A percentile compares a stretch with the other conserved stretches of the same genome.
phyloP scores from a whole-genome alignment of 2,329 filamentous ascomycete species.

The Mollisia scopiformis region DNA sequence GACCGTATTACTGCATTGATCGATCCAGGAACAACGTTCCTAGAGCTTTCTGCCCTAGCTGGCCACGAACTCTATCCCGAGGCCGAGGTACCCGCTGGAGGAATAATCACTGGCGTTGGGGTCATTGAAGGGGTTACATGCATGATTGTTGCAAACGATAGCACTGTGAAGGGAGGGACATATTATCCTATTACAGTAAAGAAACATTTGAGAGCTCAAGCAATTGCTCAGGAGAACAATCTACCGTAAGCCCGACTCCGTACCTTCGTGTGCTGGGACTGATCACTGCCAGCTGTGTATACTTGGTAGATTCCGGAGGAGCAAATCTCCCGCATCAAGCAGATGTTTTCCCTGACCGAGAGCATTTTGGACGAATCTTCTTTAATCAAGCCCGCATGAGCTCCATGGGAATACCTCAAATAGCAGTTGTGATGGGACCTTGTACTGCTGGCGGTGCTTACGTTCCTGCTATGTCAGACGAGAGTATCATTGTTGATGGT shows the following conservation, averaged over 20 bases:
- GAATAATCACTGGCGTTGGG: constrained; percentile 91
- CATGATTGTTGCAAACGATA: constrained; percentile 94
- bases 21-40: constrained; percentile 85
- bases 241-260: constrained; percentile 56
- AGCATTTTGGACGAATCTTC: constrained; percentile 95
- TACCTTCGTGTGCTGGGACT: not conserved
- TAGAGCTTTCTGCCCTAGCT: constrained; percentile 92
- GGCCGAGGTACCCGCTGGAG: constrained; percentile 85
- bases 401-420: constrained; percentile 83
- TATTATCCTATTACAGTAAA: constrained; percentile 98
- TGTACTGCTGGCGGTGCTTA: constrained; percentile 97
- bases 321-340: constrained; percentile 95
- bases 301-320: constrained; percentile 93
- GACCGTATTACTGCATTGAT: constrained; percentile 87
- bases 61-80: constrained; percentile 84
- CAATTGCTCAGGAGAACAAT: constrained; percentile 86
- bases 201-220: constrained; percentile 92
- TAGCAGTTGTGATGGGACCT: constrained; percentile 95
- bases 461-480: constrained; percentile 95
- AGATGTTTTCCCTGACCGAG: constrained; percentile 91
- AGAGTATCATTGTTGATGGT: constrained; percentile 93
- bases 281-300: constrained; percentile 68
- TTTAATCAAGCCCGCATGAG: constrained; percentile 98
- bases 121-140: constrained; percentile 89
- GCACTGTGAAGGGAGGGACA: constrained; percentile 94